Conservation (phyloP, 2,329 filamentous ascomycete species). For the Cladosporium sp. region DNA sequence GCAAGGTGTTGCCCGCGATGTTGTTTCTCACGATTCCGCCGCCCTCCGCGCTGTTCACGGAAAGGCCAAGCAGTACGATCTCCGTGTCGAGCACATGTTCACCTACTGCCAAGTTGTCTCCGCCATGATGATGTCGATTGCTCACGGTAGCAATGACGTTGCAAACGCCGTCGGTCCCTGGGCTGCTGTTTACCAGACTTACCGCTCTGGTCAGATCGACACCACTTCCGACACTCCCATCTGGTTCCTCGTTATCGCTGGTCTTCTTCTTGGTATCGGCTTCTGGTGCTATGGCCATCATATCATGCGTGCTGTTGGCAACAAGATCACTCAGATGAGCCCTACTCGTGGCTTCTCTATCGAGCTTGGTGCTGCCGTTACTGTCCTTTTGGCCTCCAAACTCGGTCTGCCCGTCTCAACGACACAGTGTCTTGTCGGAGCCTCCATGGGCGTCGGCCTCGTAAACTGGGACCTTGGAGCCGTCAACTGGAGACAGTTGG, state of each 20-base stretch:
- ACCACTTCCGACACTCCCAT: constrained; percentile 54
- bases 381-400: constrained; percentile 62
- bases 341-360: constrained; percentile 59
- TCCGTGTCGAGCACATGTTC: constrained; percentile 62
- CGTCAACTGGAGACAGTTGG: constrained; percentile 63
- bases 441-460: constrained; percentile 63
- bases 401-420: constrained; percentile 63
- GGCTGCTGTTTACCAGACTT: constrained; percentile 62
- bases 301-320: constrained; percentile 62
- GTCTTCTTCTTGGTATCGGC: constrained; percentile 54
- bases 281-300: constrained; percentile 60
- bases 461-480: constrained; percentile 57
- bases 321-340: constrained; percentile 61
- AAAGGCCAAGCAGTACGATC: constrained; percentile 55
- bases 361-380: constrained; percentile 62
- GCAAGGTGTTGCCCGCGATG: constrained; percentile 27
- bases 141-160: constrained; percentile 66
- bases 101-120: constrained; percentile 66
- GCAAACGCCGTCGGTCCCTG: constrained; percentile 63
- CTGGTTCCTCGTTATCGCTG: constrained; percentile 61
- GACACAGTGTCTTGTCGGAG: constrained; percentile 62
- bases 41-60: constrained; percentile 52
- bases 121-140: constrained; percentile 70
- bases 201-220: constrained; percentile 48
- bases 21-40: constrained; percentile 39